phyloP scores from a whole-genome alignment of 2,329 filamentous ascomycete genomes.

The Verticillium nonalfalfae region DNA sequence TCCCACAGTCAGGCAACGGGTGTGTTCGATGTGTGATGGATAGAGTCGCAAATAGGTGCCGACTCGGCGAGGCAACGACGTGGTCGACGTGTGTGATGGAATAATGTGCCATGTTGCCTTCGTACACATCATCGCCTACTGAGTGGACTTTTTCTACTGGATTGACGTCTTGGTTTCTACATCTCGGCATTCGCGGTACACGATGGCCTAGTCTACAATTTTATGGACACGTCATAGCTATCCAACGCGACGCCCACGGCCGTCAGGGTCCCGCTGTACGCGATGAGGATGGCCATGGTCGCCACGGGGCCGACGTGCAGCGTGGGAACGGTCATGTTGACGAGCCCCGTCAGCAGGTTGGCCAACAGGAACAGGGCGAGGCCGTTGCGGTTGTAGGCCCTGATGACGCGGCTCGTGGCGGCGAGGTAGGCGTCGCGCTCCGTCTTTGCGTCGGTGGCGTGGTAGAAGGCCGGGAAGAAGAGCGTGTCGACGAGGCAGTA shows the following conservation, averaged over 20 bases:
- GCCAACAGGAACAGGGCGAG: conserved; percentile 79
- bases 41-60: too few species aligned
- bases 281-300: conserved; percentile 69
- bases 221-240: conserved; percentile 60
- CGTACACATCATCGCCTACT: not conserved
- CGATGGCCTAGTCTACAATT: conserved; percentile 40
- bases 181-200: not conserved
- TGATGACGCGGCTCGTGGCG: conserved; percentile 75
- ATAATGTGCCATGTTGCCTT: not conserved
- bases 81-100: too few species aligned
- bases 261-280: conserved; percentile 64
- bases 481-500: conserved; percentile 74
- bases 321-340: conserved; percentile 84
- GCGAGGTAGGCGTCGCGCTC: conserved; percentile 59
- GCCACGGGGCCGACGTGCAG: conserved; percentile 58
- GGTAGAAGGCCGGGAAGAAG: conserved; percentile 69
- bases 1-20: too few species aligned
- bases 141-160: not conserved
- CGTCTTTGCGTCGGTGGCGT: conserved; percentile 41
- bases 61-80: too few species aligned
- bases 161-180: not conserved
- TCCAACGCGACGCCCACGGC: conserved; percentile 63
- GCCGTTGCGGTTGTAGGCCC: conserved; percentile 84
- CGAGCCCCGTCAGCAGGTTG: conserved; percentile 80
- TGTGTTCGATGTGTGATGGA: too few species aligned